Evolutionary conservation across 208 protist genomes (phyloP), one percentile per base, ranked within the genome.

Genomic region (Jaenimonas drosophilae): DNA sequence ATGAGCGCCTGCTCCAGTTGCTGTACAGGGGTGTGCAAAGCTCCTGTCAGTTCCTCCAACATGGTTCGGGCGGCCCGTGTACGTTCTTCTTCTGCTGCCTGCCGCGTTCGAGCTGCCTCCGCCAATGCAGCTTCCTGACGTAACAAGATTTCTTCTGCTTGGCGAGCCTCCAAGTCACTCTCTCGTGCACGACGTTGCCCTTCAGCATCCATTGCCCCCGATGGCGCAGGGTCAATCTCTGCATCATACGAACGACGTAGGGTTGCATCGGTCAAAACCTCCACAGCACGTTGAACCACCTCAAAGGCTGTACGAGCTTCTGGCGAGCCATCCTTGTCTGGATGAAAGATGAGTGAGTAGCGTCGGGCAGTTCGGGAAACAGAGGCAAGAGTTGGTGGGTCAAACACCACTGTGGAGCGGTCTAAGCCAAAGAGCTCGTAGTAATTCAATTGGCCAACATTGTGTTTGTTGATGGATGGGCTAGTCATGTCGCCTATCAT

Each of bases 271-370:
- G 64, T 50, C 32, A 91, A 52, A 4, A 73, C 88, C 28, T 91
- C 75, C 0, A 74, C 42, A 1, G 78, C 83, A 5, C 57, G 43
- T 41, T 70, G 71, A 4, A 91, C 61, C 16, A 58, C 44, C 36
- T 76, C 71, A 53, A 91, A 91, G 17, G 76, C 83, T 17, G 45
- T 45, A 1, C 72, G 59, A 6, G 83, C 83, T n/a, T 21, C 73
- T 5, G 57, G 60, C 5, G 70, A 79, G 43, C 58, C 41, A 49
- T 91, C 83, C 62, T 91, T 91, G 59, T 91, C 83, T 7, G 83
- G 83, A 51, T 91, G 83, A 46, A 91, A 91, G 21, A 74, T 52
- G 7, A 91, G 58, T 7, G 72, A 78, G 28, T 76, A 65, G 14
- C 78, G 77, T 17, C 83, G 77, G 59, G 86, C 88, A n/a, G 37